Conservation (phyloP, 805 yeast species). For the Zygotorulaspora chibaensis region DNA sequence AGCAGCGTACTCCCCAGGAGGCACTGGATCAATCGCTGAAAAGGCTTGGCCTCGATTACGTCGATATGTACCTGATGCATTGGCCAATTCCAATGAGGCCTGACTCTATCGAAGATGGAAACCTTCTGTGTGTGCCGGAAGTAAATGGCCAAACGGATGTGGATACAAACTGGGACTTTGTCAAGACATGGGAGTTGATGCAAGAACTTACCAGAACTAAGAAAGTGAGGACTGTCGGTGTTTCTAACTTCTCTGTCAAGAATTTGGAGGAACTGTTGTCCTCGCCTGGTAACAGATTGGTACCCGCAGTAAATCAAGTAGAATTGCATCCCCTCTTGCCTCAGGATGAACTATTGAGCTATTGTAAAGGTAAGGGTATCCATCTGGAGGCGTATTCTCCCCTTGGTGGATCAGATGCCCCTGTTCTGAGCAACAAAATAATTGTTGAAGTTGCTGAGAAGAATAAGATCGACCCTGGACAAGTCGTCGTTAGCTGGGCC, state of each 20-base stretch:
- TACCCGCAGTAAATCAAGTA: conserved; percentile 71
- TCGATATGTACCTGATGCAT: conserved; percentile 74
- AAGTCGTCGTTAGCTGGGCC: conserved; percentile 56
- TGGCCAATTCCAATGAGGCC: conserved; percentile 67
- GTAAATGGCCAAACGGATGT: conserved; percentile 38
- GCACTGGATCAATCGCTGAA: conserved; percentile 57
- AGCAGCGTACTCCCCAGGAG: conserved; percentile 44
- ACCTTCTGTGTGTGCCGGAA: conserved; percentile 34
- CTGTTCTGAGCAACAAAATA: conserved; percentile 44
- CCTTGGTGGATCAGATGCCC: conserved; percentile 57
- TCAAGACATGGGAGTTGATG: conserved; percentile 60
- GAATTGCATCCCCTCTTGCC: conserved; percentile 74
- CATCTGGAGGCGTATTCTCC: conserved; percentile 75
- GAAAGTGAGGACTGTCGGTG: conserved; percentile 65
- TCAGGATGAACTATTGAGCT: conserved; percentile 54
- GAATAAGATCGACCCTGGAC: conserved; percentile 42
- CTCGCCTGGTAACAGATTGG: conserved; percentile 44
- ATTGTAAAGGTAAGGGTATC: conserved; percentile 49
- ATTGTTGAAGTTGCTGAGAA: conserved; percentile 44
- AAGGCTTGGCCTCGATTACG: conserved; percentile 66
- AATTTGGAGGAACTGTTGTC: conserved; percentile 49
- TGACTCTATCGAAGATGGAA: conserved; percentile 38
- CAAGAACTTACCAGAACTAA: conserved; percentile 52
- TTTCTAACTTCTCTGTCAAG: conserved; percentile 62
- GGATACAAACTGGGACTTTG: conserved; percentile 40